Base-by-base conservation (phyloP, 768 basidiomycete species). In the Hericium rajendrae region DNA sequence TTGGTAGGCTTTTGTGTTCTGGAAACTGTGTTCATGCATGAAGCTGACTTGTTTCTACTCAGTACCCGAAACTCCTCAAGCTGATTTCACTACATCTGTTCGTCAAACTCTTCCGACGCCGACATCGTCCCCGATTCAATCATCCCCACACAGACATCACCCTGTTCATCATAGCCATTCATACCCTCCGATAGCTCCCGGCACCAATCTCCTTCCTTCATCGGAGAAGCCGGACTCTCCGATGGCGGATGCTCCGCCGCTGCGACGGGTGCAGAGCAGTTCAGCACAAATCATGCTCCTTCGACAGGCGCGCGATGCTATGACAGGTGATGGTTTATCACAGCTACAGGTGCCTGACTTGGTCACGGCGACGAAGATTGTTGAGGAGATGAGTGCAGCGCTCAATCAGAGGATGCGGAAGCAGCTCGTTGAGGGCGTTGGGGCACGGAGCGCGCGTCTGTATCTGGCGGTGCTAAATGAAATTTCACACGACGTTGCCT, bases 261-360 rank as follows among this genome's bases (percentile, higher is more conserved):
- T 78, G 12, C 69, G 67, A 38, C 70, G 75, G 57, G 71, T 70
- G 41, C 72, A 71, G 39, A 78, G 73, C 1, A 68, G 71, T 3
- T 74, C 75, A 6, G 66, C 72, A 5, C 73, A 71, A n/a, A 66
- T 83, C 18, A 74, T 75, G 2, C 74, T 70, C 4, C 63, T 81
- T 24, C 72, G 72, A 55, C 70, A 71, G 10, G 75, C 78, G 11
- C 78, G 77, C 57, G 71, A 72, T 9, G 72, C 73, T 11, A 62
- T 83, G 13, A 60, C 69, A 8, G 70, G 71, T 12, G 74, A 73
- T 9, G 74, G 68, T 8, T 28, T 54, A 3, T 80, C 80, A 18
- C 81, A 83, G 57, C 70, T 78, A 37, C 71, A 77, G 15, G 67
- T 77, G 24, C 69, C 77, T 22, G 80, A 82, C 59, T 71, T 83